Percentiles rank a stretch among this genome's conserved stretches.
These are phyloP conservation scores for Trichocladium uniseriatum DNA, from an alignment of 495 filamentous ascomycete genomes.

Conservation along the genomic window DNA sequence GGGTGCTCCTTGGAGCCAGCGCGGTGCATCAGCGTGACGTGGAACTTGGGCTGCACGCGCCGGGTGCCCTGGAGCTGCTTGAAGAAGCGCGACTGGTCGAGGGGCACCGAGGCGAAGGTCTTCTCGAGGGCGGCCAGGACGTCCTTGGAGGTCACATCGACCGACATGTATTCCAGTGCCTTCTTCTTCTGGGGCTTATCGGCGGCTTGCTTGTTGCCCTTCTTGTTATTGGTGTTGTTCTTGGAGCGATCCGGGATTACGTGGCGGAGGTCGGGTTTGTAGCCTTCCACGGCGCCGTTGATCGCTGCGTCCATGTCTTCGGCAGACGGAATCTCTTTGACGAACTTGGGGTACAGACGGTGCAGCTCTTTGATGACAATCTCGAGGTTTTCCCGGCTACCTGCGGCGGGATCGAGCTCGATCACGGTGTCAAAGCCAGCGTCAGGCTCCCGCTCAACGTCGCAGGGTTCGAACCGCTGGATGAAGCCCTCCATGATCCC, in stretches of 20 bases:
- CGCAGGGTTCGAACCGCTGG: slow-evolving; percentile 66
- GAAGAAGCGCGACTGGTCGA: slow-evolving; percentile 56
- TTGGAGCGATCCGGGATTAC: slow-evolving; percentile 47
- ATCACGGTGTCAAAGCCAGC: slow-evolving; percentile 71
- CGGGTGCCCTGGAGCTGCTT: slow-evolving; percentile 59
- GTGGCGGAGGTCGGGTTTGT: slow-evolving; percentile 66
- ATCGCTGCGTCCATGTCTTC: slow-evolving; percentile 79
- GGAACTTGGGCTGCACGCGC: slow-evolving; percentile 77
- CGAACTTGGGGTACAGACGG: slow-evolving; percentile 60
- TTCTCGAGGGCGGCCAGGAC: slow-evolving; percentile 55
- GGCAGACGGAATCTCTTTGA: slow-evolving; percentile 58
- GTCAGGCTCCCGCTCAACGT: slow-evolving; percentile 58
- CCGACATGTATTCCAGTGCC: slow-evolving; percentile 71
- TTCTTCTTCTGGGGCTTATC: slow-evolving; percentile 38
- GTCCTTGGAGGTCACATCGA: slow-evolving; percentile 50
- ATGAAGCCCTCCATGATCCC: slow-evolving; percentile 96
- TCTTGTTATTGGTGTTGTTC: slow-evolving; percentile 35
- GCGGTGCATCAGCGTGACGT: slow-evolving; percentile 88
- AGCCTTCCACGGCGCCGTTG: slow-evolving; percentile 61
- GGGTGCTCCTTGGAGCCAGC: slow-evolving; percentile 47
- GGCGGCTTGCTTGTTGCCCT: slow-evolving; percentile 26
- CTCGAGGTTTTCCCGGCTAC: slow-evolving; percentile 81
- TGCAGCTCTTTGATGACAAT: slow-evolving; percentile 62
- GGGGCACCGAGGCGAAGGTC: slow-evolving; percentile 47
- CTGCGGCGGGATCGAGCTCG: slow-evolving; percentile 65